A percentile compares a stretch with the other conserved stretches of the same genome.
Evolutionary conservation across 2,329 filamentous ascomycete genomes (phyloP).

Genomic region (Colletotrichum noveboracense): DNA sequence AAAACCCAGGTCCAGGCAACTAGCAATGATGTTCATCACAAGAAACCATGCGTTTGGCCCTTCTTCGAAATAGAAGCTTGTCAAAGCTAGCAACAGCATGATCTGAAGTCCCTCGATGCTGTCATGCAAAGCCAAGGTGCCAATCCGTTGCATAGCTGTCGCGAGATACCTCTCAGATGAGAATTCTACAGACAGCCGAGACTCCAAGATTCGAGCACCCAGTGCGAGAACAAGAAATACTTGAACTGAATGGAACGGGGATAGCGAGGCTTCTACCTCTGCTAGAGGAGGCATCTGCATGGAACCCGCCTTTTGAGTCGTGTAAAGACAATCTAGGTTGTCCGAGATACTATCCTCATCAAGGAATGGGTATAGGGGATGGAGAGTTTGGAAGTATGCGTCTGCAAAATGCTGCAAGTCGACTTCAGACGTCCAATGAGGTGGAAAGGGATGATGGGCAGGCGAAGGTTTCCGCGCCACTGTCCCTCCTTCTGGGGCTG

Average conservation of each 20-base stretch:
- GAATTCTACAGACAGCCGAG: constrained; percentile 46
- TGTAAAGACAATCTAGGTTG: constrained; percentile 35
- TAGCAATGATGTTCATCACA: constrained; percentile 58
- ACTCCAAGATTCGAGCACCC: constrained; percentile 47
- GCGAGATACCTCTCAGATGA: constrained; percentile 53
- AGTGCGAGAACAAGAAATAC: constrained; percentile 59
- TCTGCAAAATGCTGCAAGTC: constrained; percentile 40
- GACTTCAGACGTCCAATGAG: constrained; percentile 18
- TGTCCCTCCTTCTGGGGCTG: not conserved
- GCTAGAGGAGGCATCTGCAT: not conserved
- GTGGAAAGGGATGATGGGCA: not conserved
- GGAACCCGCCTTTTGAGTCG: not conserved
- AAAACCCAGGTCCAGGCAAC: constrained; percentile 53
- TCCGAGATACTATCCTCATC: constrained; percentile 46
- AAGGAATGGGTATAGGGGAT: constrained; percentile 53
- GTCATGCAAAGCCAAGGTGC: constrained; percentile 49
- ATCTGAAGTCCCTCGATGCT: constrained; percentile 56
- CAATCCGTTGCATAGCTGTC: constrained; percentile 49
- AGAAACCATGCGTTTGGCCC: constrained; percentile 57
- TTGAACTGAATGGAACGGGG: constrained; percentile 45
- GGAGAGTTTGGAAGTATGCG: constrained; percentile 53
- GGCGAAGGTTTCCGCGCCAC: constrained; percentile 20
- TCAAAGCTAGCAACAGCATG: constrained; percentile 50
- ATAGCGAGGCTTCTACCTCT: constrained; percentile 20
- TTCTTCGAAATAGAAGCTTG: constrained; percentile 53